Conservation (phyloP, 495 filamentous ascomycete species). For the Opeltia flavorubescens region DNA sequence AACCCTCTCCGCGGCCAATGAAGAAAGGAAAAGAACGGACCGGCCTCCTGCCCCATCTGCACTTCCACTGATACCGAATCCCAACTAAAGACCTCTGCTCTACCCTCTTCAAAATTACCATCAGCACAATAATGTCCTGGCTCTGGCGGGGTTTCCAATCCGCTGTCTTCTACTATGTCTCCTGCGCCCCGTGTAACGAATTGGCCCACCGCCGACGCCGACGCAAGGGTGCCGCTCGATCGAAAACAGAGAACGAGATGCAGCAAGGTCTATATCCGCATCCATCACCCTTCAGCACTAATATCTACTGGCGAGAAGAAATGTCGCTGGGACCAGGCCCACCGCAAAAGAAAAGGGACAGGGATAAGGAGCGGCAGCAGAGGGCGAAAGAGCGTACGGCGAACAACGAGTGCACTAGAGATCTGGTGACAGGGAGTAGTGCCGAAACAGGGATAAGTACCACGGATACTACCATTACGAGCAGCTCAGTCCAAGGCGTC, state of each 20-base stretch:
- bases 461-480: constrained; percentile 22
- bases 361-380: constrained; percentile 22
- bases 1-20: background rate
- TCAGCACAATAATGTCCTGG: constrained; percentile 20
- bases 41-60: background rate
- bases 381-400: constrained; percentile 12
- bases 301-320: constrained; percentile 76
- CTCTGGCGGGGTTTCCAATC: constrained; percentile 53
- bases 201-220: constrained; percentile 47
- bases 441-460: constrained; percentile 20
- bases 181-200: constrained; percentile 67
- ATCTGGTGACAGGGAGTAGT: constrained; percentile 21
- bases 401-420: constrained; percentile 28
- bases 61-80: too few relatives aligned
- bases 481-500: constrained; percentile 16
- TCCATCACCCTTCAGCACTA: constrained; percentile 68
- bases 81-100: background rate
- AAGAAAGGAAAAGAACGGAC: background rate
- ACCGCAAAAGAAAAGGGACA: constrained; percentile 42
- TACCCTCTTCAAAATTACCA: background rate
- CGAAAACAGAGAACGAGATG: constrained; percentile 45
- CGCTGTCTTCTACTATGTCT: constrained; percentile 72
- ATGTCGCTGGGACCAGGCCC: constrained; percentile 65
- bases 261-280: constrained; percentile 63
- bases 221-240: constrained; percentile 47